Evolutionary conservation across 2,329 filamentous ascomycete genomes (phyloP).

Genomic region (Penicillium brasilianum): DNA sequence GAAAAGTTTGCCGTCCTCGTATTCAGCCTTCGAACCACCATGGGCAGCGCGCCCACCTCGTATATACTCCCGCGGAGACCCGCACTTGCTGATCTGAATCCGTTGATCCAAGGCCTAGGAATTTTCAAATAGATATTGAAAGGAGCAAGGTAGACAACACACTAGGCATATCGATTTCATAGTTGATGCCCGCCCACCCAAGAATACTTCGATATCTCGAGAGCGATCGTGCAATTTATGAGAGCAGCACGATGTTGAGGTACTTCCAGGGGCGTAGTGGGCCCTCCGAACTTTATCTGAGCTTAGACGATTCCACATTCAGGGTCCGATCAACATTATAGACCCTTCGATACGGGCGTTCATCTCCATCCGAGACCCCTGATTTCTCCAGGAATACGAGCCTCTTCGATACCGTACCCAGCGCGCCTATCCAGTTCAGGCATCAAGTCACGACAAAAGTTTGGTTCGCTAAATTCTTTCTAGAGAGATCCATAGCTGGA

Average conservation of each 20-base stretch:
- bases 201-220: neutral
- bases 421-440: conserved; percentile 3
- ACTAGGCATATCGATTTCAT: neutral
- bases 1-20: conserved; percentile 13
- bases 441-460: neutral
- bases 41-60: conserved; percentile 8
- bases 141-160: neutral
- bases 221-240: neutral
- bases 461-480: neutral
- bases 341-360: neutral
- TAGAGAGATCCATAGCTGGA: neutral
- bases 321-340: neutral
- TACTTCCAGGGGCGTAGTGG: neutral
- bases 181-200: neutral
- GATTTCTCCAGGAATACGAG: conserved; percentile 12
- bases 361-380: conserved; percentile 8
- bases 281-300: conserved; percentile 10
- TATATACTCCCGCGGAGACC: conserved; percentile 14
- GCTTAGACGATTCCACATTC: conserved; percentile 2
- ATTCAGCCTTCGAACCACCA: conserved; percentile 7
- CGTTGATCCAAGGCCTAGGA: neutral
- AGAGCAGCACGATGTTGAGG: neutral
- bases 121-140: neutral
- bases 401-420: neutral
- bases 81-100: conserved; percentile 2